A percentile compares a stretch with the other conserved stretches of the same genome.
Evolutionary conservation across 2,329 filamentous ascomycete species (phyloP).

Genomic region (Trichoderma gracile): DNA sequence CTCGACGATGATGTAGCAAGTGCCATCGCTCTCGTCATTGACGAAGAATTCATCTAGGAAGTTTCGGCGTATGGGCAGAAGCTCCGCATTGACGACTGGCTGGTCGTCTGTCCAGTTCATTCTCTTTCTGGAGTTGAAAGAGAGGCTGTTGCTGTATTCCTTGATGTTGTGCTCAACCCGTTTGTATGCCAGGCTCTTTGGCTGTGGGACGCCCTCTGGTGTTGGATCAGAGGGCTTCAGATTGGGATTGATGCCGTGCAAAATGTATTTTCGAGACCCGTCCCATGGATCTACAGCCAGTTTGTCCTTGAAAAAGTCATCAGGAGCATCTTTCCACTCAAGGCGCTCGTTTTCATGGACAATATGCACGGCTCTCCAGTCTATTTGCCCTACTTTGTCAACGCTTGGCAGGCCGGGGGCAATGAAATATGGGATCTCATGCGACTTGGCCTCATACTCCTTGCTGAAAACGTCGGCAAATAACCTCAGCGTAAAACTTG

Average conservation of each 20-base stretch:
- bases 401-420: slow-evolving; percentile 53
- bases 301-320: slow-evolving; percentile 54
- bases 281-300: slow-evolving; percentile 60
- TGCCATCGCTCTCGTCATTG: slow-evolving; percentile 46
- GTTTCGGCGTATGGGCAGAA: slow-evolving; percentile 77
- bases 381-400: slow-evolving; percentile 42
- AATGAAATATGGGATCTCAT: slow-evolving; percentile 80
- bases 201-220: slow-evolving; percentile 55
- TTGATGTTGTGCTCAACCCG: slow-evolving; percentile 63
- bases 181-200: slow-evolving; percentile 47
- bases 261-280: slow-evolving; percentile 63
- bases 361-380: slow-evolving; percentile 59
- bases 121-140: slow-evolving; percentile 56
- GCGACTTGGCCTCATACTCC: slow-evolving; percentile 63
- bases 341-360: slow-evolving; percentile 41
- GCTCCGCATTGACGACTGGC: slow-evolving; percentile 75
- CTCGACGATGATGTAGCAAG: slow-evolving; percentile 72
- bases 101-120: slow-evolving; percentile 65
- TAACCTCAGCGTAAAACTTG: slow-evolving; percentile 70
- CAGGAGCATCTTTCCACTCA: slow-evolving; percentile 46
- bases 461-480: slow-evolving; percentile 92
- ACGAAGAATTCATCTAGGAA: slow-evolving; percentile 69
- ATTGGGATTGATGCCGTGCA: slow-evolving; percentile 53
- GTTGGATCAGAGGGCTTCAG: slow-evolving; percentile 66
- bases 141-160: slow-evolving; percentile 80